phyloP scores from a whole-genome alignment of 2,329 filamentous ascomycete species.

The Xylariaceae sp. region DNA sequence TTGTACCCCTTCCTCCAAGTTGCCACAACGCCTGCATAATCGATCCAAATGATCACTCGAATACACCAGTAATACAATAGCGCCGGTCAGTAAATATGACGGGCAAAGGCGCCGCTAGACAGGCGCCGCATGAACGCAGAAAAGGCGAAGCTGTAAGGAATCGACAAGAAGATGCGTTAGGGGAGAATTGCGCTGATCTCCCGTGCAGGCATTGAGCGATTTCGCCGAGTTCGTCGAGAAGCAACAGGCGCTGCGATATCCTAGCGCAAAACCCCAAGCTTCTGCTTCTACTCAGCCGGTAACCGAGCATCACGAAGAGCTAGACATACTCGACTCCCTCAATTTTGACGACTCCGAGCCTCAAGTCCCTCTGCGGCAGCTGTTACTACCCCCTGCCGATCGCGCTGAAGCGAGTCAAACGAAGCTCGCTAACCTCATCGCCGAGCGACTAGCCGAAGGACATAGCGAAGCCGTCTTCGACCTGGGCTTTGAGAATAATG shows the following conservation, averaged over 20 bases:
- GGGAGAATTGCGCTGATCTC: not conserved
- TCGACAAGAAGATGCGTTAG: not conserved
- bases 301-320: constrained; percentile 84
- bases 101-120: constrained; percentile 60
- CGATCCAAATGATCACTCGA: constrained; percentile 37
- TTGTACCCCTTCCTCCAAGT: not conserved
- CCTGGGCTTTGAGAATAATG: constrained; percentile 87
- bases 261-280: constrained; percentile 49
- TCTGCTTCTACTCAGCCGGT: constrained; percentile 30
- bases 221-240: constrained; percentile 98
- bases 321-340: constrained; percentile 85
- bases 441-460: constrained; percentile 77
- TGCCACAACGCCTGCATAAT: not conserved
- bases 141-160: constrained; percentile 81
- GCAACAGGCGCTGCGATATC: constrained; percentile 79
- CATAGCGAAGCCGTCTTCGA: constrained; percentile 92
- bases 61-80: constrained; percentile 31
- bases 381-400: constrained; percentile 67
- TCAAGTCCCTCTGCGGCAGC: constrained; percentile 73
- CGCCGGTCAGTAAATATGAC: constrained; percentile 53
- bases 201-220: constrained; percentile 76
- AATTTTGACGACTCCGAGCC: constrained; percentile 74
- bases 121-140: constrained; percentile 77
- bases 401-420: constrained; percentile 65
- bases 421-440: constrained; percentile 70